Evolutionary conservation across 2,329 filamentous ascomycete species (phyloP).

Genomic region (Emmonsia crescens): DNA sequence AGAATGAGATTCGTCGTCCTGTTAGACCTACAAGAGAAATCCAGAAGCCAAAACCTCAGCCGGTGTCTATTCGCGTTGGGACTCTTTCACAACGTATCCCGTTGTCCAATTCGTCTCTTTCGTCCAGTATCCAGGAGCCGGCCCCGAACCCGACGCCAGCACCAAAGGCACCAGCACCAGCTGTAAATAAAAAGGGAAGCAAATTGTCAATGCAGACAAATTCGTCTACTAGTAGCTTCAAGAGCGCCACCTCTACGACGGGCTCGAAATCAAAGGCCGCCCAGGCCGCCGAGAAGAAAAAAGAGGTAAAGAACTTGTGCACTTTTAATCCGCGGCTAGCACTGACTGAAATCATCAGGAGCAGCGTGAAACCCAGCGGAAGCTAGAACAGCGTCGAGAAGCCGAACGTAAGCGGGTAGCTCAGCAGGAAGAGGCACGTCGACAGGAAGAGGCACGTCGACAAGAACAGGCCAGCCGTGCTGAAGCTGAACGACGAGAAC

Average conservation of each 20-base stretch:
- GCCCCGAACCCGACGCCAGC: slow-evolving; percentile 25
- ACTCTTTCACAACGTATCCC: slow-evolving; percentile 38
- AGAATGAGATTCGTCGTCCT: slow-evolving; percentile 31
- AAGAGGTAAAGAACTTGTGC: slow-evolving; percentile 42
- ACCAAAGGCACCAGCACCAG: slow-evolving; percentile 34
- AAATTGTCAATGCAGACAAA: slow-evolving; percentile 51
- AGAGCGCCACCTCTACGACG: slow-evolving; percentile 51
- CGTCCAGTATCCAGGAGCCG: slow-evolving; percentile 39
- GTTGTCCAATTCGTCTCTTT: slow-evolving; percentile 41
- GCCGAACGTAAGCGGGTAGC: slow-evolving; percentile 64
- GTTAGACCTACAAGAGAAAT: slow-evolving; percentile 34
- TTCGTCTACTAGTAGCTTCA: slow-evolving; percentile 48
- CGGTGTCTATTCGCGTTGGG: slow-evolving; percentile 40
- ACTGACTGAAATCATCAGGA: slow-evolving; percentile 39
- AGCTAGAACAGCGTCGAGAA: slow-evolving; percentile 71
- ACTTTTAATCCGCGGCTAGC: slow-evolving; percentile 4
- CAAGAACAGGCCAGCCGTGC: slow-evolving; percentile 52
- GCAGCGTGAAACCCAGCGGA: slow-evolving; percentile 66
- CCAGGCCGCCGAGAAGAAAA: slow-evolving; percentile 67
- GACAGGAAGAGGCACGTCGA: slow-evolving; percentile 34
- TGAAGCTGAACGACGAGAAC: slow-evolving; percentile 40
- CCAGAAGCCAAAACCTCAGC: slow-evolving; percentile 37
- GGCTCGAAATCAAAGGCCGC: slow-evolving; percentile 59
- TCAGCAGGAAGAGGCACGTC: slow-evolving; percentile 49
- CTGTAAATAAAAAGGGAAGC: slow-evolving; percentile 54